A percentile compares a stretch with the other conserved stretches of the same genome.
Evolutionary conservation across 1,284 basidiomycete genomes (phyloP).

Genomic region (Cutaneotrichosporon sp.): DNA sequence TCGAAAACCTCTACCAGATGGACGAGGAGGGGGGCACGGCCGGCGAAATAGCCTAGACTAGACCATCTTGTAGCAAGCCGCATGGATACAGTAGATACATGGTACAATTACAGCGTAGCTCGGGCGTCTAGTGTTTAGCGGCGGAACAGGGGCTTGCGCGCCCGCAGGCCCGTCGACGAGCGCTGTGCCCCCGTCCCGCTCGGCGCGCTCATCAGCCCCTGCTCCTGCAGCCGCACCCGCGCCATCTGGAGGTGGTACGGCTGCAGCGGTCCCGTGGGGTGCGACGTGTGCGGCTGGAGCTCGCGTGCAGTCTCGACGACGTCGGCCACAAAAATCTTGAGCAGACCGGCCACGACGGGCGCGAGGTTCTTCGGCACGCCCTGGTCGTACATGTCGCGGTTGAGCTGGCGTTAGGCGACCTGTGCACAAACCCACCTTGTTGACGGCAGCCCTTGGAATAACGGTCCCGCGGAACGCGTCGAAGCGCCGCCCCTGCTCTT

Average conservation of each 20-base stretch:
- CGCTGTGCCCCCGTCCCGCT: conserved; percentile 3
- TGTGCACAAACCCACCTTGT: conserved; percentile 36
- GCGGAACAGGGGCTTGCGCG: conserved; percentile 33
- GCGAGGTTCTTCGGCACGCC: conserved; percentile 33
- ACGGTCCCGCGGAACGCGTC: conserved; percentile 42
- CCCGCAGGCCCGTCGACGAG: conserved; percentile 25
- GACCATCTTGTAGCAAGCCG: neutral
- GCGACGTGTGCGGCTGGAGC: conserved; percentile 37
- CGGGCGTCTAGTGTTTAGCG: conserved; percentile 20
- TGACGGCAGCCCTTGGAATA: conserved; percentile 40
- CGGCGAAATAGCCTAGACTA: neutral
- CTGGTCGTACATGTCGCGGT: conserved; percentile 47
- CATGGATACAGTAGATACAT: conserved; percentile 7
- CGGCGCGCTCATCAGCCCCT: conserved; percentile 27
- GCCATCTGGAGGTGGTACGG: conserved; percentile 50
- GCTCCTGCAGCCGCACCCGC: conserved; percentile 34
- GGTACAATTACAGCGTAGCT: neutral
- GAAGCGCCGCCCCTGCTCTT: conserved; percentile 44
- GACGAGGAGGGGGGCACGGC: conserved; percentile 22
- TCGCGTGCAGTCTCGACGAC: conserved; percentile 42
- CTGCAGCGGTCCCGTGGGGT: conserved; percentile 40
- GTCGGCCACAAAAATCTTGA: conserved; percentile 50
- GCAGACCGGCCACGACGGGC: conserved; percentile 44
- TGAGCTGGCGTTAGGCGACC: conserved; percentile 37
- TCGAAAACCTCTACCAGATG: conserved; percentile 59